These are phyloP conservation scores for Monosporascus sp. DNA, from an alignment of 2,329 filamentous ascomycete species.

Conservation along the genomic window DNA sequence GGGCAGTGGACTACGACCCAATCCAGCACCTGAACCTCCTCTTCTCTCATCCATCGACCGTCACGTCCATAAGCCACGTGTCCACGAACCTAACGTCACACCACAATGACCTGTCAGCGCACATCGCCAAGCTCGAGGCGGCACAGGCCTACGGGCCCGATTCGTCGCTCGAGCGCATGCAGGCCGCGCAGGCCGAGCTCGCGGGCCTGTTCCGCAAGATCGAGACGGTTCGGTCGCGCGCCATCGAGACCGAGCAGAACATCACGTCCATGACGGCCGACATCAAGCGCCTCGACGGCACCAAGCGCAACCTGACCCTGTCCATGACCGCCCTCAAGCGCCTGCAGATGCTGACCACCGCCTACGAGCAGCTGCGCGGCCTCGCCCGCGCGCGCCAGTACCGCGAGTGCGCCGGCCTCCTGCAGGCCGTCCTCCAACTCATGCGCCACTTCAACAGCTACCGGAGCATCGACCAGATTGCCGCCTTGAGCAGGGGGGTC, in stretches of 20 bases:
- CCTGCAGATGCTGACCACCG: slow-evolving; percentile 96
- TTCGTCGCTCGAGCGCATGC: slow-evolving; percentile 86
- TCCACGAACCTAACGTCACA: slow-evolving; percentile 69
- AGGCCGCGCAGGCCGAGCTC: slow-evolving; percentile 84
- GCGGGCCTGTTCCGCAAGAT: slow-evolving; percentile 90
- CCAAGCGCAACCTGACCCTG: slow-evolving; percentile 91
- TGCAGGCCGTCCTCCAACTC: slow-evolving; percentile 93
- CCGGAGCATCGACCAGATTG: slow-evolving; percentile 95
- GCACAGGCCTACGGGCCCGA: slow-evolving; percentile 80
- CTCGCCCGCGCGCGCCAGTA: slow-evolving; percentile 86
- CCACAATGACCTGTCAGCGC: slow-evolving; percentile 75
- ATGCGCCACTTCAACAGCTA: slow-evolving; percentile 99
- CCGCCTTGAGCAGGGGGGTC: slow-evolving; percentile 85
- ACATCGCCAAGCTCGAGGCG: slow-evolving; percentile 69
- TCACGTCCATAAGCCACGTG: slow-evolving; percentile 70
- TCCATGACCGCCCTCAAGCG: slow-evolving; percentile 98
- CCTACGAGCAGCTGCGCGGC: slow-evolving; percentile 90
- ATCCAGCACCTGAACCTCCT: slow-evolving; percentile 89
- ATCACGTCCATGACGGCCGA: slow-evolving; percentile 99
- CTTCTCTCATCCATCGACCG: slow-evolving; percentile 83
- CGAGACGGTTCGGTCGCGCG: slow-evolving; percentile 83
- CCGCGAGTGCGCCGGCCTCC: slow-evolving; percentile 84
- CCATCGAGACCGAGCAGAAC: slow-evolving; percentile 86
- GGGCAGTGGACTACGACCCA: slow-evolving; percentile 74
- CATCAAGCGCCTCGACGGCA: slow-evolving; percentile 94